phyloP scores from a whole-genome alignment of 106 monocot species.

The Dactylorhiza incarnata region DNA sequence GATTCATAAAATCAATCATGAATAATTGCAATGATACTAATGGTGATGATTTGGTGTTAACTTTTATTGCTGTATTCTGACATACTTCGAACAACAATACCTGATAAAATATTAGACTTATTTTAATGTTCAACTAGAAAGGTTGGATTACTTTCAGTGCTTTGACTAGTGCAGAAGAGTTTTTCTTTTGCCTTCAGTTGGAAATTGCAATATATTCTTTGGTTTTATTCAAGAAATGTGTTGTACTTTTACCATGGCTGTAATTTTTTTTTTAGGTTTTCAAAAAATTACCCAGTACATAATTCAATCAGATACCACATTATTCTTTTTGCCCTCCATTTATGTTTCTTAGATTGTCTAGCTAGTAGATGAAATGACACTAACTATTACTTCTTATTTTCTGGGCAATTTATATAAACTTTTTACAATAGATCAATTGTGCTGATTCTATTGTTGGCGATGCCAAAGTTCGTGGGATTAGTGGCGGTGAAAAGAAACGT shows the following conservation, averaged over 20 bases:
- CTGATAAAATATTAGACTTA: not conserved
- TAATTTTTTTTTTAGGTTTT: not conserved
- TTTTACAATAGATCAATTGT: slow-evolving; percentile 57
- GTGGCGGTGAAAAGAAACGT: slow-evolving; percentile 97
- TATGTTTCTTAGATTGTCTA: not conserved
- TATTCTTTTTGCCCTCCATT: not conserved
- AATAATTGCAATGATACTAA: too few species aligned
- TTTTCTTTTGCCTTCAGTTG: too few species aligned
- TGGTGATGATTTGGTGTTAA: not conserved
- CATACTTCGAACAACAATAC: not conserved
- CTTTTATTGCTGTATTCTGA: not conserved
- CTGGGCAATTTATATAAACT: not conserved
- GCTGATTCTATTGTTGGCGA: slow-evolving; percentile 95
- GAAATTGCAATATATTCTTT: not conserved
- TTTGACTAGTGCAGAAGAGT: not conserved
- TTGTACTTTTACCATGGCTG: not conserved
- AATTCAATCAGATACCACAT: not conserved
- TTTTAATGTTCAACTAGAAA: not conserved
- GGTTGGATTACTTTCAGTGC: not conserved
- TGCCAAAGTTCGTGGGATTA: slow-evolving; percentile 96
- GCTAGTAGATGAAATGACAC: not conserved
- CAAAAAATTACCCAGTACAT: not conserved
- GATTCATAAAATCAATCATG: too few species aligned
- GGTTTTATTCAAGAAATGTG: not conserved
- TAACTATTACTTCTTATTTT: slow-evolving; percentile 7